Percentiles rank a stretch among this genome's conserved stretches.
phyloP scores from a whole-genome alignment of 441 rosid species.

The Geranium incanum region DNA sequence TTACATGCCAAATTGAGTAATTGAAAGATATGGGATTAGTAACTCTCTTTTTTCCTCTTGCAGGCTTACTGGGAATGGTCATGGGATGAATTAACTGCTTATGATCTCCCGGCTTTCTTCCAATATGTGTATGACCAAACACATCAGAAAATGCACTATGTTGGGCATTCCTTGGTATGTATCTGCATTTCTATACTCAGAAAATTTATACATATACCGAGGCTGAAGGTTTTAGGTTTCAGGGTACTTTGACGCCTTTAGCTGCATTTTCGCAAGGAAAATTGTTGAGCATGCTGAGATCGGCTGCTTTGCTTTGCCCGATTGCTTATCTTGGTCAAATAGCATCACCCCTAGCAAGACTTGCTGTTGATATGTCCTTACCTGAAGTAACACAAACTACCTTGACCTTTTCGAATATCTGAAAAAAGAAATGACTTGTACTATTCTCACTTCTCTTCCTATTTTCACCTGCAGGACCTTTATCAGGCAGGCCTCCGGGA shows the following conservation, averaged over 20 bases:
- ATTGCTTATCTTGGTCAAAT: conserved; percentile 27
- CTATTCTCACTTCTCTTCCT: not conserved
- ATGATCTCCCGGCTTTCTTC: conserved; percentile 31
- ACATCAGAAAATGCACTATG: conserved; percentile 35
- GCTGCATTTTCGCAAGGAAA: conserved; percentile 28
- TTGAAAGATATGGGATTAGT: no score
- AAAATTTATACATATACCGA: no score
- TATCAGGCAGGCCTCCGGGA: conserved; percentile 39
- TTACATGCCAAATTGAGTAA: no score
- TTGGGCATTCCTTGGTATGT: conserved; percentile 36
- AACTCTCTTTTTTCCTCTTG: not conserved
- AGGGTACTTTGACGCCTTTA: conserved; percentile 32
- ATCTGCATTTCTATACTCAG: no score
- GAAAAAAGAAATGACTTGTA: not conserved
- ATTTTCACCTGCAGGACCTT: conserved; percentile 24
- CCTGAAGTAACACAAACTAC: conserved; percentile 21
- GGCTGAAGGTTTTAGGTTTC: not conserved
- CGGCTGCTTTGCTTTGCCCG: conserved; percentile 32
- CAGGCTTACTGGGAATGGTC: conserved; percentile 52
- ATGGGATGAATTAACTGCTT: conserved; percentile 37
- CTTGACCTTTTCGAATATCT: not conserved
- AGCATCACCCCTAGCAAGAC: conserved; percentile 21
- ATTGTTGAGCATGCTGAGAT: conserved; percentile 21
- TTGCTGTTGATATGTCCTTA: conserved; percentile 21
- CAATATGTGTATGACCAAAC: conserved; percentile 26